Evolutionary conservation across 345 rosid species (phyloP), one percentile per base, ranked within the genome.

Genomic region (Alliaria petiolata): DNA sequence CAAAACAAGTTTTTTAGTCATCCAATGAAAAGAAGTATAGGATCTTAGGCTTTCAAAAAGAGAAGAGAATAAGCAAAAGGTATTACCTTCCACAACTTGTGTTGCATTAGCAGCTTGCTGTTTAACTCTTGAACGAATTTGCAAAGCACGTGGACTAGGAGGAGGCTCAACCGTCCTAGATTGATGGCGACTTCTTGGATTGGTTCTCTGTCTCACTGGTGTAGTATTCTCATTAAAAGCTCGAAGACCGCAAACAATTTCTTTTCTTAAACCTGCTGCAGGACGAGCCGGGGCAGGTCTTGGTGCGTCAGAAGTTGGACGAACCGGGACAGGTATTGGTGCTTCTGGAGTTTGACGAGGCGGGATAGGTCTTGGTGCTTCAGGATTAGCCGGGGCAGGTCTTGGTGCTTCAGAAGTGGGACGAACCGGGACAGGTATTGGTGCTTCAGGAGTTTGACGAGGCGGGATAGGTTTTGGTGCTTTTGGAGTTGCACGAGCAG

Each of bases 111-210:
- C 15, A 38, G 14, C 70, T 62, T 30, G 59, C 52, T 70, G 56
- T 52, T 16, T 35, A 46, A 76, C 46, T 15, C 62, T 62, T 15
- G 67, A 8, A 30, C 70, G 51, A 35, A 75, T 69, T 59, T 62
- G 64, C 59, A 46, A 62, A 15, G 70, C 46, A 17, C 79, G 45
- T 53, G 58, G 74, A 49, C 69, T 70, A 40, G 43, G 22, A 65
- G 83, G 67, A 65, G 76, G 64, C 39, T 38, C 74, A 13, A 13
- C 7, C 2, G 20, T 69, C 50, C 2, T 56, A 38, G 65, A 31
- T 15, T 46, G 70, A 54, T 6, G 47, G 16, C 4, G 33, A 11
- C 38, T 20, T 36, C 38, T 30, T 35, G 70, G 54, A 38, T 19
- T 54, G 60, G 53, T 36, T 54, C n/a, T 54, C 35, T 1, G 19